phyloP scores from a whole-genome alignment of 2,329 filamentous ascomycete species.

The Metarhizium robertsii region DNA sequence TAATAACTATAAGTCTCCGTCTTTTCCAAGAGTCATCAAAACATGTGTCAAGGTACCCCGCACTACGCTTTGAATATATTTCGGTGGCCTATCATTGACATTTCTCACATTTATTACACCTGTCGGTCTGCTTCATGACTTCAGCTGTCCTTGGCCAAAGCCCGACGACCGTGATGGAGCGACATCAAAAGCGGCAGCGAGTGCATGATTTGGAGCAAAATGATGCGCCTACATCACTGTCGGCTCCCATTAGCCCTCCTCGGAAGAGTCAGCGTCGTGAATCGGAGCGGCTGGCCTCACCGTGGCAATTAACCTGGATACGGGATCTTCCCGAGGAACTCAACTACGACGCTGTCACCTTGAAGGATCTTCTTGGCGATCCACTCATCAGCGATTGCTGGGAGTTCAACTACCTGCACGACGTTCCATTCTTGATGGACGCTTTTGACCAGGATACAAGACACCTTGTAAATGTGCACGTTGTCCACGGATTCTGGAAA shows the following conservation, averaged over 20 bases:
- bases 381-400: slow-evolving; percentile 64
- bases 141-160: not conserved
- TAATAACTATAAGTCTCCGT: no score
- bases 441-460: slow-evolving; percentile 44
- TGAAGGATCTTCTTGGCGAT: slow-evolving; percentile 62
- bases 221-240: slow-evolving; percentile 16
- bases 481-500: slow-evolving; percentile 58
- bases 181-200: slow-evolving; percentile 21
- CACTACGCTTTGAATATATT: no score
- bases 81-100: not conserved
- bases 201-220: slow-evolving; percentile 3
- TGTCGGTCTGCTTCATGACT: not conserved
- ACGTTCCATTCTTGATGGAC: slow-evolving; percentile 45
- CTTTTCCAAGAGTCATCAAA: no score
- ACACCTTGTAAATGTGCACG: slow-evolving; percentile 39
- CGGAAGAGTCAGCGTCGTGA: slow-evolving; percentile 19
- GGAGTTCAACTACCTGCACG: slow-evolving; percentile 61
- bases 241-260: slow-evolving; percentile 38
- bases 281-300: slow-evolving; percentile 39
- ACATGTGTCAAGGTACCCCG: no score
- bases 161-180: slow-evolving; percentile 18
- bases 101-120: not conserved
- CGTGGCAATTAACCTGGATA: slow-evolving; percentile 63
- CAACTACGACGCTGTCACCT: slow-evolving; percentile 57
- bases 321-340: slow-evolving; percentile 46